Percentiles rank a stretch among this genome's conserved stretches.
Conservation (phyloP, 2,329 filamentous ascomycete genomes). For the Penicillium sp. region DNA sequence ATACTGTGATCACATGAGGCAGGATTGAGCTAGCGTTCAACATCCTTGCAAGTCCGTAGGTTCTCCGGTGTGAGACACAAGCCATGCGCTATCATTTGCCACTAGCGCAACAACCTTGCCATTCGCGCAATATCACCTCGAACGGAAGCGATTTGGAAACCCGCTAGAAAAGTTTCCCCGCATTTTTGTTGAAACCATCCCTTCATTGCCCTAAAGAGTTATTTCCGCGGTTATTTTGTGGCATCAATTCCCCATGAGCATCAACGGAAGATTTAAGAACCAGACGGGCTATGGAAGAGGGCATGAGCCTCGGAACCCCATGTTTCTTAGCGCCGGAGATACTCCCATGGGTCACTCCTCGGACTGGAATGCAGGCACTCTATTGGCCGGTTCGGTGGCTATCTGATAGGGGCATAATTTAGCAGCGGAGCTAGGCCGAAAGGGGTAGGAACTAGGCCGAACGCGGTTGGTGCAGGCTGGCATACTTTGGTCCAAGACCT, state of each 20-base stretch:
- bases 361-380: background rate
- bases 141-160: background rate
- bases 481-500: constrained; percentile 2
- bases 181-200: background rate
- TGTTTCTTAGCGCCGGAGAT: background rate
- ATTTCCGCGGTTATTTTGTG: no score
- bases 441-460: background rate
- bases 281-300: no score
- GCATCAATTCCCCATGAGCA: no score
- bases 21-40: background rate
- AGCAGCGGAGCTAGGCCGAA: background rate
- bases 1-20: background rate
- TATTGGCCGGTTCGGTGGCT: background rate
- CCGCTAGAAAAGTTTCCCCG: background rate
- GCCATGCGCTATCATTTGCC: background rate
- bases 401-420: background rate
- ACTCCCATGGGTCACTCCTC: background rate
- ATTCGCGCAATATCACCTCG: background rate
- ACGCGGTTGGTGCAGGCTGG: background rate
- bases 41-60: constrained; percentile 2
- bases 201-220: no score
- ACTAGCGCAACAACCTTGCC: background rate
- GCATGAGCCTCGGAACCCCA: no score
- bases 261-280: background rate
- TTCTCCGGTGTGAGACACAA: constrained; percentile 2